Evolutionary conservation across 2,329 filamentous ascomycete genomes (phyloP).

Genomic region (Chaetomium strumarium): DNA sequence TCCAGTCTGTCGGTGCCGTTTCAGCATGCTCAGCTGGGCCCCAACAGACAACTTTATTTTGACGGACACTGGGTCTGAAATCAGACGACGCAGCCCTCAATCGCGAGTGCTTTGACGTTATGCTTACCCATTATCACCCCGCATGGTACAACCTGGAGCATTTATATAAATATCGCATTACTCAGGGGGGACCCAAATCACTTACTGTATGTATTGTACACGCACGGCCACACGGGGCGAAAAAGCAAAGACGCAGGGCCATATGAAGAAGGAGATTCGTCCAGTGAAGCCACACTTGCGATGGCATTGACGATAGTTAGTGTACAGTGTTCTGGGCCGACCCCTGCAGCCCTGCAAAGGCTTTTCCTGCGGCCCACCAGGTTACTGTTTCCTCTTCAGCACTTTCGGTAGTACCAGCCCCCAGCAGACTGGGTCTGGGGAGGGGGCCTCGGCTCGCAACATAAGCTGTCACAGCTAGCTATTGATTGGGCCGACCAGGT

Average conservation of each 20-base stretch:
- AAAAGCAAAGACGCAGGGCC: no score
- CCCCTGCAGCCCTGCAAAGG: background rate
- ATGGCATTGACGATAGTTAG: background rate
- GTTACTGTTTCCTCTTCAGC: slow-evolving; percentile 4
- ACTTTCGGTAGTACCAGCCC: slow-evolving; percentile 11
- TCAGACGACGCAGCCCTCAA: background rate
- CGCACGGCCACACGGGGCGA: no score
- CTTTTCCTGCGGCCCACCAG: background rate
- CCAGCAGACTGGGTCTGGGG: background rate
- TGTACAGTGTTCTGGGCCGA: no score
- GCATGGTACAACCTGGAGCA: no score
- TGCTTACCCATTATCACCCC: no score
- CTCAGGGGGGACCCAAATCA: no score
- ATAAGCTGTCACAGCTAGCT: no score
- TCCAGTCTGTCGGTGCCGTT: slow-evolving; percentile 11
- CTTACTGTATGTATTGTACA: no score
- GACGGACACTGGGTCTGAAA: slow-evolving; percentile 1
- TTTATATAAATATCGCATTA: no score
- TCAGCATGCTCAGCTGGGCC: slow-evolving; percentile 2
- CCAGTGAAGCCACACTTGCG: background rate
- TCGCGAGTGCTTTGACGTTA: background rate
- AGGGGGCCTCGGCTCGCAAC: background rate
- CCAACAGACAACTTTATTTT: slow-evolving; percentile 17
- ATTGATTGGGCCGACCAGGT: slow-evolving; percentile 6
- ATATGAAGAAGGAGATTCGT: no score